Conservation (phyloP, 2,329 filamentous ascomycete species). For the Neoascochyta sp. region DNA sequence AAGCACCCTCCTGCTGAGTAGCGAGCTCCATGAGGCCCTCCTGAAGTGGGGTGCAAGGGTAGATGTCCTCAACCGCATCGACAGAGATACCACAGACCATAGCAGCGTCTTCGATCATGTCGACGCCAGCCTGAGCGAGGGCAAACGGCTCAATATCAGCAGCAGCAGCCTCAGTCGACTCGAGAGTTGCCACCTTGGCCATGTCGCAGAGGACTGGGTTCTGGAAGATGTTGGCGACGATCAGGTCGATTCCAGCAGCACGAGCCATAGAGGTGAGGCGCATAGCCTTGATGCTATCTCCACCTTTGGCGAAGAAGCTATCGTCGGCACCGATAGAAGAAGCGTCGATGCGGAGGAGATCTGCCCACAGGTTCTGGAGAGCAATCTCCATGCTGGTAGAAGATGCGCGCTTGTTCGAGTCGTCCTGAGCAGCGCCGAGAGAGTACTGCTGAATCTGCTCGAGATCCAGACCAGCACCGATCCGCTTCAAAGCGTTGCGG, state of each 20-base stretch:
- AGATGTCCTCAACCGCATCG: conserved; percentile 10
- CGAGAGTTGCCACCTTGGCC: conserved; percentile 13
- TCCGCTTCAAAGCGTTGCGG: conserved; percentile 5
- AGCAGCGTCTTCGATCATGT: conserved; percentile 6
- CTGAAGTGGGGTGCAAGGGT: conserved; percentile 10
- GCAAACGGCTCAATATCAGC: conserved; percentile 7
- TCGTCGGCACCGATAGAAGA: conserved; percentile 11
- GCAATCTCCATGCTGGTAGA: not conserved
- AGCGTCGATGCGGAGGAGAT: conserved; percentile 8
- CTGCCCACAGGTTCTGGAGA: conserved; percentile 7
- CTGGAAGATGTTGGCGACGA: conserved; percentile 15
- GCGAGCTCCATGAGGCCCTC: conserved; percentile 8
- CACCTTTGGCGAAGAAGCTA: conserved; percentile 18
- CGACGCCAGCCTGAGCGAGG: conserved; percentile 1
- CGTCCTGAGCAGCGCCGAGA: conserved; percentile 6
- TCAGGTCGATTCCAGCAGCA: conserved; percentile 6
- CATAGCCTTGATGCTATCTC: conserved; percentile 22
- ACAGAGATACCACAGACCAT: too few relatives aligned
- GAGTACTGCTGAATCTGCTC: conserved; percentile 10
- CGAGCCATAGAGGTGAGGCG: conserved; percentile 11
- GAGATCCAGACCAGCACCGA: conserved; percentile 6
- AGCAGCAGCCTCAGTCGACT: not conserved
- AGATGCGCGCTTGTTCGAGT: not conserved
- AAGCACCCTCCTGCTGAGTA: conserved; percentile 45
- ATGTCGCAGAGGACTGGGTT: conserved; percentile 12